Conservation (phyloP, 2,329 filamentous ascomycete genomes). For the Tympanopsis confertula region DNA sequence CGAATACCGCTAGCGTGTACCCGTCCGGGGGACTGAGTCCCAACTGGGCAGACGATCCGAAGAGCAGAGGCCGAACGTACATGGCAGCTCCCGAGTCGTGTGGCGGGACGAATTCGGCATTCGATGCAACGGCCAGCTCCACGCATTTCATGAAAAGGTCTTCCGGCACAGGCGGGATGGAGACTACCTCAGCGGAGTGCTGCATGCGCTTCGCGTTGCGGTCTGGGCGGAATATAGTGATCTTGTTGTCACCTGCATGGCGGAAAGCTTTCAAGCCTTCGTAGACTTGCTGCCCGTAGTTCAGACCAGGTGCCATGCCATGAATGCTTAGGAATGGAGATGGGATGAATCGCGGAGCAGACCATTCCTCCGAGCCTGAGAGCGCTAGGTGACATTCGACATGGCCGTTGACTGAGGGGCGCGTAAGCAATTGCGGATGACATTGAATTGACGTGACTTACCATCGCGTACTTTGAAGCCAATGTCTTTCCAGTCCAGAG, state of each 20-base stretch:
- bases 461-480: slow-evolving; percentile 89
- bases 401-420: slow-evolving; percentile 59
- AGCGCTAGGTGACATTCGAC: slow-evolving; percentile 76
- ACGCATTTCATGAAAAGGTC: slow-evolving; percentile 67
- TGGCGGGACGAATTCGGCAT: slow-evolving; percentile 83
- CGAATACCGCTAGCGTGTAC: slow-evolving; percentile 83
- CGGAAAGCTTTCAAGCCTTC: slow-evolving; percentile 98
- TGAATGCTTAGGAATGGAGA: slow-evolving; percentile 82
- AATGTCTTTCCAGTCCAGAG: slow-evolving; percentile 87
- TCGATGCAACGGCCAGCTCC: slow-evolving; percentile 71
- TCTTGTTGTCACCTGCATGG: slow-evolving; percentile 52
- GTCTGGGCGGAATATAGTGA: slow-evolving; percentile 79
- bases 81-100: slow-evolving; percentile 80
- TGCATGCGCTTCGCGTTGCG: slow-evolving; percentile 78
- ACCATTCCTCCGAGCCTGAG: slow-evolving; percentile 63
- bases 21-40: slow-evolving; percentile 79
- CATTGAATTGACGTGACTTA: too few relatives aligned
- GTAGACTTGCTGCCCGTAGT: slow-evolving; percentile 96
- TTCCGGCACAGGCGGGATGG: slow-evolving; percentile 69
- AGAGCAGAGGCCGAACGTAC: slow-evolving; percentile 83
- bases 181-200: slow-evolving; percentile 72
- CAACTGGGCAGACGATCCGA: slow-evolving; percentile 77
- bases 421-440: too few relatives aligned
- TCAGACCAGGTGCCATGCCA: slow-evolving; percentile 87
- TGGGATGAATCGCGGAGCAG: slow-evolving; percentile 63